Percentiles rank a stretch among this genome's conserved stretches.
phyloP scores from a whole-genome alignment of 352 stramenopile genomes.

The Globisporangium radiosum region DNA sequence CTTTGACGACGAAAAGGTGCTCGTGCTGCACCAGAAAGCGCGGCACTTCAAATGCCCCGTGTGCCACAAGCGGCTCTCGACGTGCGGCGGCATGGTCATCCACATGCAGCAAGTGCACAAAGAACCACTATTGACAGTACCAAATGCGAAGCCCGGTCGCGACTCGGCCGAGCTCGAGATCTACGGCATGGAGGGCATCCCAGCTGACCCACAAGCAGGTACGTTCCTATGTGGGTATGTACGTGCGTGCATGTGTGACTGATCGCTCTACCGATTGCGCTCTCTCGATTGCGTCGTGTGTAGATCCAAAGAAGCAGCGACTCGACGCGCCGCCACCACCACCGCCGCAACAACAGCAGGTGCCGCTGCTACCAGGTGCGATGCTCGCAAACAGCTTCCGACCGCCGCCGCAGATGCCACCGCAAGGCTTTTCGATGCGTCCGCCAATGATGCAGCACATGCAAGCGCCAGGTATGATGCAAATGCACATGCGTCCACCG shows the following conservation, averaged over 20 bases:
- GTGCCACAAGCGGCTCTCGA: constrained; percentile 90
- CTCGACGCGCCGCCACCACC: constrained; percentile 21
- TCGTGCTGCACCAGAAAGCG: constrained; percentile 92
- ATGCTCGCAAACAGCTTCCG: no score
- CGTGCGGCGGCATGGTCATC: constrained; percentile 84
- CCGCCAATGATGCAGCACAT: constrained; percentile 39
- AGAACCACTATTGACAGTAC: constrained; percentile 70
- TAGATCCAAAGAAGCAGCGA: constrained; percentile 34
- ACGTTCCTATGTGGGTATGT: constrained; percentile 10
- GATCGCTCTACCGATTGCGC: neutral
- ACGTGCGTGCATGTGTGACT: neutral
- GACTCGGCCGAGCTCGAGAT: constrained; percentile 83
- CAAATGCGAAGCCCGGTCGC: constrained; percentile 78
- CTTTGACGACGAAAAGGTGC: constrained; percentile 89
- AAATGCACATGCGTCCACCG: constrained; percentile 40
- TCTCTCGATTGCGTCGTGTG: neutral
- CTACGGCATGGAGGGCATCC: constrained; percentile 87
- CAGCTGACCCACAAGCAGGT: constrained; percentile 30
- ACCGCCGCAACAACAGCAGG: neutral
- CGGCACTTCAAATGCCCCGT: constrained; percentile 90
- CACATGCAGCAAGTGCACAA: constrained; percentile 89
- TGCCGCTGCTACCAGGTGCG: neutral
- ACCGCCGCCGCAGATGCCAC: constrained; percentile 1
- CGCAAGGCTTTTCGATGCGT: constrained; percentile 29
- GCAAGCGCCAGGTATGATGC: constrained; percentile 30